phyloP scores from a whole-genome alignment of 2,329 filamentous ascomycete species.

The Leptographium radiaticola region DNA sequence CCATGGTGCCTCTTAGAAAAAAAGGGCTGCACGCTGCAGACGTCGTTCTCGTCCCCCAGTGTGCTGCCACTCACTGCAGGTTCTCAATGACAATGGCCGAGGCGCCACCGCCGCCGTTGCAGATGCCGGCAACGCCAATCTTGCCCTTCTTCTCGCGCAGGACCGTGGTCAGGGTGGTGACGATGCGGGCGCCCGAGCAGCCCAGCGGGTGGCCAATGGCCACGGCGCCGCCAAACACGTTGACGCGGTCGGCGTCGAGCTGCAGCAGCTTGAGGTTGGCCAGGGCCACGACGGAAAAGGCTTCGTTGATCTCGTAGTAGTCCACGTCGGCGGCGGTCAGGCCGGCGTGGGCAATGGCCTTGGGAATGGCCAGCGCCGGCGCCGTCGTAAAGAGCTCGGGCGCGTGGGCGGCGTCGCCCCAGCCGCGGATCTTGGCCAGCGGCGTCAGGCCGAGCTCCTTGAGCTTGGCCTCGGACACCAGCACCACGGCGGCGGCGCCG shows the following conservation, averaged over 20 bases:
- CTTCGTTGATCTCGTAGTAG: conserved; percentile 98
- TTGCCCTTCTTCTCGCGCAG: conserved; percentile 84
- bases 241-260: conserved; percentile 74
- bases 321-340: conserved; percentile 68
- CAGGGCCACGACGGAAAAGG: conserved; percentile 90
- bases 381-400: conserved; percentile 94
- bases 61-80: conserved; percentile 32
- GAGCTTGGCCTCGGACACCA: conserved; percentile 87
- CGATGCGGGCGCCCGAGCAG: conserved; percentile 84
- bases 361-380: conserved; percentile 86
- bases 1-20: neutral
- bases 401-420: conserved; percentile 85
- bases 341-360: conserved; percentile 90
- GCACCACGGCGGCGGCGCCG: conserved; percentile 80
- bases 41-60: no score
- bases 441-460: conserved; percentile 86
- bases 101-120: conserved; percentile 94
- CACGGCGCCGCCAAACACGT: conserved; percentile 88
- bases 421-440: conserved; percentile 91
- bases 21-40: neutral
- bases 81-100: conserved; percentile 85
- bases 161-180: conserved; percentile 79
- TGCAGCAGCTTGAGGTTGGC: conserved; percentile 90
- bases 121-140: conserved; percentile 89
- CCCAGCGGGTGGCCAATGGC: conserved; percentile 93